Evolutionary conservation across 768 basidiomycete genomes (phyloP).

Genomic region (Agaricus sinodeliciosus): DNA sequence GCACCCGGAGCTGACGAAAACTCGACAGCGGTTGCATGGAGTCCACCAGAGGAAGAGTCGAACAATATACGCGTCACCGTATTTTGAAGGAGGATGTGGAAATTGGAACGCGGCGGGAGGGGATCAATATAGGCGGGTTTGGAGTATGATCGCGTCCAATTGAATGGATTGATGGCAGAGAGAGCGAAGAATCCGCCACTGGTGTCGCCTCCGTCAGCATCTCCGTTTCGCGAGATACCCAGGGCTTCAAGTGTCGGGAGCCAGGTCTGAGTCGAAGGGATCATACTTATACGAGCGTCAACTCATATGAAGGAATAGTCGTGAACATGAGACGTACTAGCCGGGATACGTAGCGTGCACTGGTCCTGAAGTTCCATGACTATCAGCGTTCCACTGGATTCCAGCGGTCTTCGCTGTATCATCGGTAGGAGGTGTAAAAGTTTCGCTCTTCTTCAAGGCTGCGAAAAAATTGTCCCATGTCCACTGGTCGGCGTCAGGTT

Average conservation of each 20-base stretch:
- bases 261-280: conserved; percentile 55
- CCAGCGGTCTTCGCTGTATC: conserved; percentile 31
- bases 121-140: conserved; percentile 62
- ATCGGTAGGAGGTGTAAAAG: conserved; percentile 43
- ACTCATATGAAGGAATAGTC: neutral
- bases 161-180: conserved; percentile 53
- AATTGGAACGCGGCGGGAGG: conserved; percentile 53
- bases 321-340: conserved; percentile 41
- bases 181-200: conserved; percentile 51
- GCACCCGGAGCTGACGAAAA: conserved; percentile 28
- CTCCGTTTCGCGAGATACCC: conserved; percentile 37
- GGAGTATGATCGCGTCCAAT: conserved; percentile 65
- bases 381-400: conserved; percentile 37
- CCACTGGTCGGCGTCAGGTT: conserved; percentile 34
- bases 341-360: conserved; percentile 38
- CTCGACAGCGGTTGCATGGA: conserved; percentile 32
- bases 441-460: conserved; percentile 47
- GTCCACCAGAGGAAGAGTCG: conserved; percentile 40
- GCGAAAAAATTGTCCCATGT: conserved; percentile 38
- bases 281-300: conserved; percentile 37
- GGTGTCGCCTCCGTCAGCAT: conserved; percentile 44
- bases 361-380: conserved; percentile 48
- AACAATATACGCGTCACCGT: conserved; percentile 50
- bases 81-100: conserved; percentile 53
- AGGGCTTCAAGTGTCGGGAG: conserved; percentile 38